Conservation (phyloP, 148 eudicot species). For the Agrostemma githago region DNA sequence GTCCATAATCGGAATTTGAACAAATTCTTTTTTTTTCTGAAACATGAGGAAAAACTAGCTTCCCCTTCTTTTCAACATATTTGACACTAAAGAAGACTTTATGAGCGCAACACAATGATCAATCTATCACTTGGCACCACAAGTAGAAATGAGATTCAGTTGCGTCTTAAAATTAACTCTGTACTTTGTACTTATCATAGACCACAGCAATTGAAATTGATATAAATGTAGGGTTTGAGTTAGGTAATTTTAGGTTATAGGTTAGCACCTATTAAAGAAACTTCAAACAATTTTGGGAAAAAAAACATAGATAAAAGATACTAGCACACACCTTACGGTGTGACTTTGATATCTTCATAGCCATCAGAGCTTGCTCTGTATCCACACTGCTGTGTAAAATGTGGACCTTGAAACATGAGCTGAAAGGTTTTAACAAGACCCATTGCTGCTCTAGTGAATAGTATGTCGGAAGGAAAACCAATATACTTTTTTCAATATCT, state of each 20-base stretch:
- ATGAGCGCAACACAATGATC: not conserved
- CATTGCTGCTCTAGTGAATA: slow-evolving; percentile 79
- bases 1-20: not conserved
- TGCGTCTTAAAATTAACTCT: not conserved
- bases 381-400: slow-evolving; percentile 89
- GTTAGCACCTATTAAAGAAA: not conserved
- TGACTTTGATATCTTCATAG: slow-evolving; percentile 80
- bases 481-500: slow-evolving; percentile 81
- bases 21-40: not conserved
- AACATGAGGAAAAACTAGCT: not conserved
- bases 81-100: not conserved
- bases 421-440: slow-evolving; percentile 58
- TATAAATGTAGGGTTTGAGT: not conserved
- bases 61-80: too few relatives aligned
- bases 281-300: not conserved
- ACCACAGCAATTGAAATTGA: not conserved
- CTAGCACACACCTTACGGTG: slow-evolving; percentile 67
- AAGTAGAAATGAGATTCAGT: slow-evolving; percentile 5
- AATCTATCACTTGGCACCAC: not conserved
- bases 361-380: slow-evolving; percentile 73
- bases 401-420: slow-evolving; percentile 64
- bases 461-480: slow-evolving; percentile 92
- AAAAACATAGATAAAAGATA: slow-evolving; percentile 5
- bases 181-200: not conserved
- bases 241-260: not conserved